Evolutionary conservation across 257 asterid species (phyloP).

Genomic region (Petunia secreta): DNA sequence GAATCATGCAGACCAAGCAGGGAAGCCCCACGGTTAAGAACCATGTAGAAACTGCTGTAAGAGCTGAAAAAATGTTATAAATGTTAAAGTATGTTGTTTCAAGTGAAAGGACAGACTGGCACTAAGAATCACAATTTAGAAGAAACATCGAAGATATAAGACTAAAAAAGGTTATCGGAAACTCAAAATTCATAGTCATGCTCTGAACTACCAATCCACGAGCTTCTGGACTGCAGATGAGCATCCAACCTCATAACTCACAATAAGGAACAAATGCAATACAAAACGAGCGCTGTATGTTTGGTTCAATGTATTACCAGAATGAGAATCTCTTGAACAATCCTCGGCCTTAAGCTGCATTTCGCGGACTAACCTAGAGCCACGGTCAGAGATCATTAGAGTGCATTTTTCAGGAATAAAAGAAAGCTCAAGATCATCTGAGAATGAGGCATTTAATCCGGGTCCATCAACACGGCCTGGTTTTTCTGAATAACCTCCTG

Average conservation of each 20-base stretch:
- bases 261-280: slow-evolving; percentile 1
- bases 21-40: slow-evolving; percentile 58
- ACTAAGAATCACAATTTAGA: not conserved
- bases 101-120: not conserved
- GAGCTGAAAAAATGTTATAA: slow-evolving; percentile 44
- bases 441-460: slow-evolving; percentile 73
- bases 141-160: not conserved
- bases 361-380: slow-evolving; percentile 68
- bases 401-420: slow-evolving; percentile 74
- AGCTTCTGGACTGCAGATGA: slow-evolving; percentile 14
- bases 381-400: slow-evolving; percentile 72
- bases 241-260: slow-evolving; percentile 16
- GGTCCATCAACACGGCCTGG: slow-evolving; percentile 72
- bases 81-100: not conserved
- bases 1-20: slow-evolving; percentile 59
- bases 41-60: slow-evolving; percentile 61
- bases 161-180: not conserved
- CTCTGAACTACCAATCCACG: slow-evolving; percentile 3
- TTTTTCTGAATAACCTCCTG: slow-evolving; percentile 69
- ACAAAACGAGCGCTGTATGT: not conserved
- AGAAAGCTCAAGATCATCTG: slow-evolving; percentile 53
- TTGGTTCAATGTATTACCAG: slow-evolving; percentile 43
- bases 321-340: slow-evolving; percentile 55
- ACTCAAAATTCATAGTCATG: not conserved
- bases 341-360: slow-evolving; percentile 68